Evolutionary conservation across 805 yeast genomes (phyloP), one percentile per base, ranked within the genome.

Genomic region (Myxozyma monticola): DNA sequence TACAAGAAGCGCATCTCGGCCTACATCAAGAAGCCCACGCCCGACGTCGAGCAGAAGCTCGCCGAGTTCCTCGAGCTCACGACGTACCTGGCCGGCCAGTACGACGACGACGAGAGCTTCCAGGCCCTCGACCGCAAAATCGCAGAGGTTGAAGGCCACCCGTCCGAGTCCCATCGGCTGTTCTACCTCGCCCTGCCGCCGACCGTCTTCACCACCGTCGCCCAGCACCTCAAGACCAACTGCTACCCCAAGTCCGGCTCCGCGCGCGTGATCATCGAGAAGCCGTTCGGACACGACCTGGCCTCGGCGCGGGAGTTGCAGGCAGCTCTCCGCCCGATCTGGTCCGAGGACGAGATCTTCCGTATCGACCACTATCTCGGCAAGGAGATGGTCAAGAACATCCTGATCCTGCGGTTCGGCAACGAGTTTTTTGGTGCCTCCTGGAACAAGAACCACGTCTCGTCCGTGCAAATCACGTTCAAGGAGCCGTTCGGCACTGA

Each of bases 401-500:
- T 93, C 64, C 71, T 88, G 51, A 88, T 89, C 30, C 74, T 90
- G 63, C 81, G 99, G 66, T 93, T 93, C 65, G 96, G 95, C 61
- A 93, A 93, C 72, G 83, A 84, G 66, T 80, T 91, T 69, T 76
- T 93, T 65, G 79, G 79, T 64, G 88, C 95, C n/a, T 79, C 85
- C 48, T 93, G 97, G 97, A 84, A 85, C 73, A 83, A 76, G 67
- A 78, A 85, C 57, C 84, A 79, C 69, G 81, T 93, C 65, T 76
- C 81, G 56, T 79, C 84, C 34, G 83, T 93, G 56, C 96, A 91
- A 75, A 82, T 93, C 60, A 79, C 91, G 12, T 91, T 93, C 77
- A 93, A 93, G 74, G 99, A 93, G 74, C 88, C 93, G n/a, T 93
- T 93, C 63, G 99, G 99, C 48, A 93, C 99, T 35, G 96, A 93